phyloP scores from a whole-genome alignment of 163 green algal genomes.

The Chlorella variabilis region DNA sequence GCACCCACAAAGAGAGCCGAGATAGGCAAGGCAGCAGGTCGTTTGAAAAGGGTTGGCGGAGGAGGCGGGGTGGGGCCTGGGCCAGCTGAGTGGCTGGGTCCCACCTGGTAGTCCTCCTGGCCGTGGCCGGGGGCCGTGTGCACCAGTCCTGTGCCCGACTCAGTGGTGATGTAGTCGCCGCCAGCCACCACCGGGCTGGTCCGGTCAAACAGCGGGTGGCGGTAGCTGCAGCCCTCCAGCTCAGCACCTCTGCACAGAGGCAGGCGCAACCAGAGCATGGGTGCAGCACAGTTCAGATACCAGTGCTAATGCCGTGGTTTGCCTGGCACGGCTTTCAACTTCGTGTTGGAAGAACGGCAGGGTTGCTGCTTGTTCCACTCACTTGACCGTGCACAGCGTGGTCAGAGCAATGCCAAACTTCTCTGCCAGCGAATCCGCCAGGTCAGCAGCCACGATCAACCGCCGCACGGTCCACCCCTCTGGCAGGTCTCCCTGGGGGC shows the following conservation, averaged over 20 bases:
- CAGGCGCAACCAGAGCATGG: no score
- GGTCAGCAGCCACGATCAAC: slow-evolving; percentile 76
- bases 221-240: slow-evolving; percentile 88
- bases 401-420: slow-evolving; percentile 77
- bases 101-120: slow-evolving; percentile 90
- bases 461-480: slow-evolving; percentile 40
- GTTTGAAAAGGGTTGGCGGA: no score
- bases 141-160: slow-evolving; percentile 89
- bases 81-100: no score
- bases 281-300: no score
- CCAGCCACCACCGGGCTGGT: slow-evolving; percentile 83
- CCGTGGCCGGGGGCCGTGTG: slow-evolving; percentile 94
- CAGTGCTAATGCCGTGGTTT: no score
- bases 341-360: no score
- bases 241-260: slow-evolving; percentile 53
- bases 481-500: slow-evolving; percentile 40
- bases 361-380: no score
- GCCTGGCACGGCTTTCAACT: no score
- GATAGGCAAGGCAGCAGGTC: no score
- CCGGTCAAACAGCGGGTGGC: slow-evolving; percentile 87
- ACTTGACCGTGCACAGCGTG: slow-evolving; percentile 54
- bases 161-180: slow-evolving; percentile 99
- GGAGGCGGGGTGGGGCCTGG: no score
- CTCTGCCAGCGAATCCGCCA: slow-evolving; percentile 70
- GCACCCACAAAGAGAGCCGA: not conserved